phyloP scores from a whole-genome alignment of 2,329 filamentous ascomycete genomes.

The Neurospora sp. region DNA sequence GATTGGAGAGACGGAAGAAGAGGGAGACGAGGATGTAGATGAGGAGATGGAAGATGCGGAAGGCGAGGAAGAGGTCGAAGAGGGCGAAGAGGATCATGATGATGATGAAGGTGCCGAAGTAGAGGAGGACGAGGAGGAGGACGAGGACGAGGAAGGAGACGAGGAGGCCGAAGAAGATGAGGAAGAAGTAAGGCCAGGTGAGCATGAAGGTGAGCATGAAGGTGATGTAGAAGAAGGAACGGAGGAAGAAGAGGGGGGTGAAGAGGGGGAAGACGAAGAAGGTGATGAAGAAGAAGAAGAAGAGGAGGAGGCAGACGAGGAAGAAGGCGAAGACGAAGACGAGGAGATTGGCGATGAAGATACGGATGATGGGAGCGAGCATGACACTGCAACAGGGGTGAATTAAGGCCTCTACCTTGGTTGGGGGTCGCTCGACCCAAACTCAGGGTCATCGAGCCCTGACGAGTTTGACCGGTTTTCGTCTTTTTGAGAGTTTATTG shows the following conservation, averaged over 20 bases:
- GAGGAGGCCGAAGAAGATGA: neutral
- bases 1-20: slow-evolving; percentile 18
- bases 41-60: slow-evolving; percentile 12
- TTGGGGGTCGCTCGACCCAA: neutral
- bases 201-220: neutral
- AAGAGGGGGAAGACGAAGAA: slow-evolving; percentile 14
- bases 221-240: neutral
- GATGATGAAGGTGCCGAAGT: neutral
- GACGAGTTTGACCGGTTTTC: neutral
- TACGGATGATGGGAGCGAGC: neutral
- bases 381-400: neutral
- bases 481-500: neutral
- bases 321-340: slow-evolving; percentile 7
- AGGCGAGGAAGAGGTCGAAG: slow-evolving; percentile 23
- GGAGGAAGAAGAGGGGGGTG: slow-evolving; percentile 20
- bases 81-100: slow-evolving; percentile 3
- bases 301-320: slow-evolving; percentile 8
- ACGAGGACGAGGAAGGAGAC: slow-evolving; percentile 19
- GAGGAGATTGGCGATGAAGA: slow-evolving; percentile 16
- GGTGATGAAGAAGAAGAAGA: slow-evolving; percentile 8
- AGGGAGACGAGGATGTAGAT: slow-evolving; percentile 10
- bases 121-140: slow-evolving; percentile 16
- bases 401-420: neutral
- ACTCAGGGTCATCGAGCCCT: neutral
- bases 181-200: slow-evolving; percentile 3